A percentile compares a stretch with the other conserved stretches of the same genome.
These are phyloP conservation scores for Spizellomyces sp. DNA, from an alignment of 192 early-diverging fungal species.

Conservation along the genomic window DNA sequence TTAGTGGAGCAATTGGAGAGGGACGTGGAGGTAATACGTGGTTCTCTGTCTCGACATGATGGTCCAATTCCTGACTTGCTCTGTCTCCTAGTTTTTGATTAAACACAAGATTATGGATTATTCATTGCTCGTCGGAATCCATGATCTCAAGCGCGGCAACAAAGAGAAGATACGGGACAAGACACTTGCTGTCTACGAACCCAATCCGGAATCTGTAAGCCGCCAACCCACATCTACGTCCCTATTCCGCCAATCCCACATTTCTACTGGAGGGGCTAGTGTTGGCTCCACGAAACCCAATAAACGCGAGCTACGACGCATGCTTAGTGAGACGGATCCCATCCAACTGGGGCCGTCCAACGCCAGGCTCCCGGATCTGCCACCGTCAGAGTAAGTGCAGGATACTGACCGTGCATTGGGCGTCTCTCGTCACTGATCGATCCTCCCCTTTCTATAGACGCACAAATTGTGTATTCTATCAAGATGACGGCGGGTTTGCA, in stretches of 20 bases:
- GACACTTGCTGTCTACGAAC: constrained; percentile 83
- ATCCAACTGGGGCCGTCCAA: constrained; percentile 51
- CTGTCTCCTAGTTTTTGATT: constrained; percentile 55
- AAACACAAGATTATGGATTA: constrained; percentile 96
- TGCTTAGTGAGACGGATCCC: constrained; percentile 61
- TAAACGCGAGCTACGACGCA: constrained; percentile 19
- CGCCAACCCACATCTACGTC: constrained; percentile 8
- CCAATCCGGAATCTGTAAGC: constrained; percentile 37
- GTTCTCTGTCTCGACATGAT: too few species aligned
- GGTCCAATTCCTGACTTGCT: neutral
- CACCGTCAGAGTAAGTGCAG: constrained; percentile 55
- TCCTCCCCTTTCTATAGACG: constrained; percentile 46
- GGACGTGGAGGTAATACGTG: constrained; percentile 71
- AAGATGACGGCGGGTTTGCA: constrained; percentile 86
- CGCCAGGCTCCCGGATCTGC: constrained; percentile 56
- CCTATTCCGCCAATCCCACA: neutral
- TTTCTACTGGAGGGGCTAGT: neutral
- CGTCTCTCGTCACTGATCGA: constrained; percentile 19
- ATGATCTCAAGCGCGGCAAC: constrained; percentile 85
- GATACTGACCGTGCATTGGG: neutral
- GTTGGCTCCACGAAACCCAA: neutral
- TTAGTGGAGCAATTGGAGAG: constrained; percentile 85
- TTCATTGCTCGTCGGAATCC: constrained; percentile 90
- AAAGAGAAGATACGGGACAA: constrained; percentile 88
- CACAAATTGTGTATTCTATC: constrained; percentile 82